Evolutionary conservation across 2,329 filamentous ascomycete species (phyloP).

Genomic region (Sporothrix schenckii): DNA sequence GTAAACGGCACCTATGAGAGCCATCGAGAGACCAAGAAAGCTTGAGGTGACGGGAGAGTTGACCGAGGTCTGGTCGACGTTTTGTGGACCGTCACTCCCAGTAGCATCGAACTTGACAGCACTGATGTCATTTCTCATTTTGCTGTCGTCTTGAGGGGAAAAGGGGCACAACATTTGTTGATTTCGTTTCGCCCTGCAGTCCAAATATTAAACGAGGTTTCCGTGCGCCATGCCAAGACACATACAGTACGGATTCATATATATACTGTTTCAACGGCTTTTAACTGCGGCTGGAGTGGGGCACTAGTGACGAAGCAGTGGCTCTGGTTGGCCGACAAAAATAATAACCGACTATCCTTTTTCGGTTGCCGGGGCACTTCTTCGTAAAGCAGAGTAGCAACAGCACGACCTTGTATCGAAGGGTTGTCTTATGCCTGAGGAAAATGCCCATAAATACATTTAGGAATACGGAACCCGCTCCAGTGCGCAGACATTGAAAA

Average conservation of each 20-base stretch:
- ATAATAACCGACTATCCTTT: constrained; percentile 24
- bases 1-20: too few species aligned
- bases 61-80: not conserved
- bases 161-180: not conserved
- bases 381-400: constrained; percentile 9
- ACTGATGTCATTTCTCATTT: constrained; percentile 28
- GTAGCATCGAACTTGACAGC: not conserved
- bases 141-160: constrained; percentile 17
- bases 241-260: not conserved
- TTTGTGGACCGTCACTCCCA: not conserved
- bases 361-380: constrained; percentile 28
- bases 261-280: not conserved
- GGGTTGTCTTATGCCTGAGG: not conserved
- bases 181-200: not conserved
- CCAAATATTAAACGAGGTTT: constrained; percentile 1
- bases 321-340: constrained; percentile 24
- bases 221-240: constrained; percentile 5
- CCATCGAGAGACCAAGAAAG: not conserved
- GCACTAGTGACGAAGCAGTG: too few species aligned
- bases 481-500: constrained; percentile 11
- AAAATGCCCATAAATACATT: constrained; percentile 26
- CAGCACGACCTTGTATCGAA: constrained; percentile 8
- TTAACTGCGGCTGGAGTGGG: not conserved
- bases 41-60: too few species aligned
- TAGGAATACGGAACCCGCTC: constrained; percentile 17